Base-by-base conservation (phyloP, 1,284 basidiomycete species). In the Peniophora sp. region DNA sequence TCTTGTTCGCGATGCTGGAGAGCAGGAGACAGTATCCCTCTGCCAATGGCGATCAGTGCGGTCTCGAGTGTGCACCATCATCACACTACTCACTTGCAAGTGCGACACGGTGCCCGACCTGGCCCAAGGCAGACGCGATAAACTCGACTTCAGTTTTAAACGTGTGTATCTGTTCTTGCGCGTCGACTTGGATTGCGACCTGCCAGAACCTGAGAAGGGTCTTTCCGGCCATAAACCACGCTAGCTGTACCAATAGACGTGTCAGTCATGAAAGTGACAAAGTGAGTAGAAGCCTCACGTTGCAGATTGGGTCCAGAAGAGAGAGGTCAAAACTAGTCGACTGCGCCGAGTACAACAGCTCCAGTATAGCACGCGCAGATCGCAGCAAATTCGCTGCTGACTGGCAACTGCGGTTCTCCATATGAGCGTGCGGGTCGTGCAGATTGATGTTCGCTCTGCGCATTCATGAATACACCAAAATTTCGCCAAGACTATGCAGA, bases 261-360 rank as follows among this genome's bases (percentile, higher is more conserved):
- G 52, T 57, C 24, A 47, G 27, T 17, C 51, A 47, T 45, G 56
- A 39, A 47, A 47, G 47, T 22, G 57, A 37, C 46, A 58, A 20
- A 24, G 52, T 32, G 42, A 50, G 12, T 43, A 45, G 44, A 41
- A 39, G 23, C 64, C 73, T 56, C 57, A 83, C 81, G 54, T 76
- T 71, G 52, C 77, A 79, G 55, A 81, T 82, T 20, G 78, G 71
- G 57, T 84, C 83, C 27, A 85, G 60, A 2, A 84, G 68, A 8
- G 80, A 79, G 10, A 85, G 71, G 58, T 86, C 84, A 59, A 75
- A 87, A 54, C 81, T 85, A 1, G 85, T 87, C 10, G 82, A 78
- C 63, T 73, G 79, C n/a, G 86, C 71, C 20, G 68, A 68, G 58
- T 86, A 83, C 24, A 87, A 74, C n/a, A 85, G 66, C 57, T 88